phyloP scores from a whole-genome alignment of 345 rosid species.

The Kandelia obovata region DNA sequence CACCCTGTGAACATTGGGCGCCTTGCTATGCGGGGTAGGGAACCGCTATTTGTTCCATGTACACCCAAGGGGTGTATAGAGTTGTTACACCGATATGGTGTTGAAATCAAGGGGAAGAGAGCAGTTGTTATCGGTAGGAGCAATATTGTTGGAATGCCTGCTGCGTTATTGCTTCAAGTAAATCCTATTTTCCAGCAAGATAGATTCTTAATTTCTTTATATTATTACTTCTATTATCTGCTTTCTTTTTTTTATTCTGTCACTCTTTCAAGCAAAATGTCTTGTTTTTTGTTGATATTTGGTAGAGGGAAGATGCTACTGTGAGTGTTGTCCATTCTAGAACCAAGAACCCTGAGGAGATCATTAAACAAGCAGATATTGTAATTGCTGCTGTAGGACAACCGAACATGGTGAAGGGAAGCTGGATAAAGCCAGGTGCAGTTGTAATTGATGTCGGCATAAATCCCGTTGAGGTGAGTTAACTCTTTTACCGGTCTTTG shows the following conservation, averaged over 20 bases:
- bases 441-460: constrained; percentile 88
- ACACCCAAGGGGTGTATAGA: constrained; percentile 95
- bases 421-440: constrained; percentile 90
- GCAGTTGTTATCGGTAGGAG: constrained; percentile 89
- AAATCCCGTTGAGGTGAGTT: constrained; percentile 68
- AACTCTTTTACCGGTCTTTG: background rate
- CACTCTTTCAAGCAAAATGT: background rate
- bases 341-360: constrained; percentile 73
- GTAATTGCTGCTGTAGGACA: constrained; percentile 75
- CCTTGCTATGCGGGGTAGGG: constrained; percentile 86
- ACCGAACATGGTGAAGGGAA: constrained; percentile 77
- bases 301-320: constrained; percentile 80
- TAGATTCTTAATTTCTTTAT: background rate
- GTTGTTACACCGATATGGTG: constrained; percentile 62
- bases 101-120: constrained; percentile 73
- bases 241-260: background rate
- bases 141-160: constrained; percentile 95
- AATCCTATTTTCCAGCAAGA: background rate
- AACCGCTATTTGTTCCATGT: constrained; percentile 75
- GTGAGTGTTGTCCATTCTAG: constrained; percentile 72
- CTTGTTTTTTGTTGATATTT: constrained; percentile 8
- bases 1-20: constrained; percentile 80
- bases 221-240: background rate
- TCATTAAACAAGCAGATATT: constrained; percentile 71
- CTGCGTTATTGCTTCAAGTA: constrained; percentile 82